Evolutionary conservation across 2,329 filamentous ascomycete genomes (phyloP).

Genomic region (Dactylonectria macrodidyma): DNA sequence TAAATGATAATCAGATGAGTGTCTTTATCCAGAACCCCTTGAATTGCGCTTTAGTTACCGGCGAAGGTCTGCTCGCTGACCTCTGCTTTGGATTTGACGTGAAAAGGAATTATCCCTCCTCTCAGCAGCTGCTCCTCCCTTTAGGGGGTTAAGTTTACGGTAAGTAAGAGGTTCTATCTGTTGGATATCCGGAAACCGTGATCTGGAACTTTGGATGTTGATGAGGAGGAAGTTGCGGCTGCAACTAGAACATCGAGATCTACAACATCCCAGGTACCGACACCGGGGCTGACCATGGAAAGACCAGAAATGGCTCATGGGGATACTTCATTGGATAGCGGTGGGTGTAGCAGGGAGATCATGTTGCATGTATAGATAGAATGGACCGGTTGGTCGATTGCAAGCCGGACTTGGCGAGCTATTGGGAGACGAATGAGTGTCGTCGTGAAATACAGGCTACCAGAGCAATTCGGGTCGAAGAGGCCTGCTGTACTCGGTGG

Average conservation of each 20-base stretch:
- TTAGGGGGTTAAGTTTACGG: neutral
- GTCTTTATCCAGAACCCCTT: too few relatives aligned
- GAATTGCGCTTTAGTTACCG: too few relatives aligned
- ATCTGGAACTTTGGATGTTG: too few relatives aligned
- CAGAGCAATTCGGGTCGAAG: neutral
- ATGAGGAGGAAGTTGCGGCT: neutral
- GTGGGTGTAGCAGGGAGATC: neutral
- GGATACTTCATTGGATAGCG: constrained; percentile 12
- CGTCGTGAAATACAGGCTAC: neutral
- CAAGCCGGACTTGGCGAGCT: neutral
- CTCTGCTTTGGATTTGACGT: too few relatives aligned
- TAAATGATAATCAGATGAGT: too few relatives aligned
- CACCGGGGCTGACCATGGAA: neutral
- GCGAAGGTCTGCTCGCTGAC: too few relatives aligned
- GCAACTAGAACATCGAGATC: neutral
- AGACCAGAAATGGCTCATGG: constrained; percentile 18
- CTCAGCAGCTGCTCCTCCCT: neutral
- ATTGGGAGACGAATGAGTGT: neutral
- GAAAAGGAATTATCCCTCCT: neutral
- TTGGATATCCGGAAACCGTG: neutral
- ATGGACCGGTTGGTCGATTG: neutral
- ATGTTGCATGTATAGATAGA: neutral
- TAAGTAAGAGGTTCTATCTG: neutral
- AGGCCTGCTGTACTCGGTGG: neutral
- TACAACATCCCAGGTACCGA: too few relatives aligned